Evolutionary conservation across 2,329 filamentous ascomycete species (phyloP), one percentile per base, ranked within the genome.

Genomic region (Cladosporium sp.): DNA sequence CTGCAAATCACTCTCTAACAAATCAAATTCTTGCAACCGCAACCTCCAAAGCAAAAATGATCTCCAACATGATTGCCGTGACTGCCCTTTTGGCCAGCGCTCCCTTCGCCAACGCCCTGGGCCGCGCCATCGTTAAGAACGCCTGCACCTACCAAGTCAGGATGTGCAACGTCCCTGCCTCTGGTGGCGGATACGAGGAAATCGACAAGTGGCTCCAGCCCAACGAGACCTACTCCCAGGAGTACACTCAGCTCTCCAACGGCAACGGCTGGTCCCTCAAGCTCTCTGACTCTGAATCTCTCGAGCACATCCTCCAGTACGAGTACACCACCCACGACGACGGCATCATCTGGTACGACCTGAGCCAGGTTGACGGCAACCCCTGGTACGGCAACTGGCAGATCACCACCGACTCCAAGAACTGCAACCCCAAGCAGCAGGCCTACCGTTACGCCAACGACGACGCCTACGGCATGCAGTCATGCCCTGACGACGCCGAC

Each of bases 381-480:
- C 72, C 73, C 45, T 73, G 72, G 68, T 63, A 70, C 59, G 61
- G 67, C 30, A 64, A 73, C 67, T 74, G 72, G 72, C 64, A 70
- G 60, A 71, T 74, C 63, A 70, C 67, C 38, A 63, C 69, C 51
- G 62, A 64, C 55, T 56, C 61, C 45, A 38, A 57, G 37, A 59
- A 55, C 42, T 69, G 67, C 65, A 52, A 50, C 22, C 70, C 70
- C 36, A 69, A 68, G 63, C 70, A 73, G 61, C 62, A 66, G 42
- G 71, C 72, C 56, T 74, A 74, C 67, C 67, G 67, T 47, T 73
- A 73, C 65, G 64, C 71, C 34, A 74, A 71, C 58, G 72, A 74
- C 60, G 72, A 74, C 59, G 70, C 70, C 59, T 70, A 72, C 51
- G 72, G 72, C 58, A 73, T 73, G 72, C 72, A 74, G 65, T 64